Percentiles rank a stretch among this genome's conserved stretches.
phyloP scores from a whole-genome alignment of 345 rosid species.

The Corymbia maculata region DNA sequence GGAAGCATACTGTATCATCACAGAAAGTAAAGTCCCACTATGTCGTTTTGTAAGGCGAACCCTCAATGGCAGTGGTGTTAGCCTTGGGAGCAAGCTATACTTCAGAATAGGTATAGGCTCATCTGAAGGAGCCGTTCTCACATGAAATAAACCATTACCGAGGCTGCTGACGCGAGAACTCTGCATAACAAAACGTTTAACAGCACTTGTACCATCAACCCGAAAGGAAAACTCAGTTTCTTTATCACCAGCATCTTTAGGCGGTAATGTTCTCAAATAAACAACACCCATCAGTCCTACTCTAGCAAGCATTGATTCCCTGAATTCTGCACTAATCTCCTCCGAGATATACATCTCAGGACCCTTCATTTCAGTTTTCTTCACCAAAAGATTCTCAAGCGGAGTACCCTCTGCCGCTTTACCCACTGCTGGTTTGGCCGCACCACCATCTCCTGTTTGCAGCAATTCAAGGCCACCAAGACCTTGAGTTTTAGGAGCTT shows the following conservation, averaged over 20 bases:
- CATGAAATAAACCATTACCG: conserved; percentile 84
- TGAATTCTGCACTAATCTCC: conserved; percentile 86
- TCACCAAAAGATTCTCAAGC: conserved; percentile 65
- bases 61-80: conserved; percentile 85
- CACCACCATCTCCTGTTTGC: conserved; percentile 54
- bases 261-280: conserved; percentile 74
- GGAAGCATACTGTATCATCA: conserved; percentile 93
- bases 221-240: conserved; percentile 92
- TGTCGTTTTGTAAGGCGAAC: conserved; percentile 70
- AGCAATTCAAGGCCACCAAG: conserved; percentile 93
- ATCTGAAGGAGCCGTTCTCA: conserved; percentile 81
- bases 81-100: conserved; percentile 79
- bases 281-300: conserved; percentile 92
- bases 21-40: conserved; percentile 90
- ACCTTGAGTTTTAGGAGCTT: conserved; percentile 67
- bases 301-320: conserved; percentile 89
- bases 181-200: conserved; percentile 80
- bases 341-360: conserved; percentile 92
- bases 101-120: conserved; percentile 86
- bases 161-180: conserved; percentile 70
- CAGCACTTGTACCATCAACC: conserved; percentile 57
- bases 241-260: conserved; percentile 57
- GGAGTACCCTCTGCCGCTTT: conserved; percentile 35
- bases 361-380: conserved; percentile 81
- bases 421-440: conserved; percentile 18